Conservation (phyloP, 2,329 filamentous ascomycete species). For the Alternaria sp. region DNA sequence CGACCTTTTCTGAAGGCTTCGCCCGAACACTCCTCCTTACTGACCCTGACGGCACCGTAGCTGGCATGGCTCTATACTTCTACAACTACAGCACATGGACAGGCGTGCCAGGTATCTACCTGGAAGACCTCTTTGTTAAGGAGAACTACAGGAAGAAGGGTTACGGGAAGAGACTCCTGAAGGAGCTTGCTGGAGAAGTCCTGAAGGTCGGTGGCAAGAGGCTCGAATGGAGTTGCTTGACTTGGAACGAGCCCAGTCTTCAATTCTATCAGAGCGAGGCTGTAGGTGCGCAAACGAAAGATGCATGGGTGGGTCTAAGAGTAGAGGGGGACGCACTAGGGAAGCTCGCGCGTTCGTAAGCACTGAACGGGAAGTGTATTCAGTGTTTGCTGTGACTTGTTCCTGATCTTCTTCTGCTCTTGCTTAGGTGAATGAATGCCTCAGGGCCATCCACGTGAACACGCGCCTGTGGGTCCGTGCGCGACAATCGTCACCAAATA, state of each 20-base stretch:
- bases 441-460: not conserved
- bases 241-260: slow-evolving; percentile 93
- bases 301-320: slow-evolving; percentile 78
- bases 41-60: slow-evolving; percentile 57
- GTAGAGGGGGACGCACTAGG: slow-evolving; percentile 73
- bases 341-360: slow-evolving; percentile 59
- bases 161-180: slow-evolving; percentile 80
- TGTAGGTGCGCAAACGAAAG: slow-evolving; percentile 70
- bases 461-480: not conserved
- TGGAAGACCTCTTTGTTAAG: slow-evolving; percentile 91
- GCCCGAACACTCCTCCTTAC: slow-evolving; percentile 78
- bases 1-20: slow-evolving; percentile 64
- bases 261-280: slow-evolving; percentile 72
- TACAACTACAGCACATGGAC: slow-evolving; percentile 97
- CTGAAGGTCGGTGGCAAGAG: slow-evolving; percentile 75
- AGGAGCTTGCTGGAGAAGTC: slow-evolving; percentile 81
- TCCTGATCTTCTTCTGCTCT: not conserved
- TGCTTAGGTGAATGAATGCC: not conserved
- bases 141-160: slow-evolving; percentile 75
- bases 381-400: not conserved
- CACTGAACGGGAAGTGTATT: not conserved
- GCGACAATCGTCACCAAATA: not conserved
- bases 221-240: slow-evolving; percentile 90
- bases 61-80: slow-evolving; percentile 89
- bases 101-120: slow-evolving; percentile 84